Evolutionary conservation across 1,284 basidiomycete genomes (phyloP).

Genomic region (Fomitiporia mediterranea): DNA sequence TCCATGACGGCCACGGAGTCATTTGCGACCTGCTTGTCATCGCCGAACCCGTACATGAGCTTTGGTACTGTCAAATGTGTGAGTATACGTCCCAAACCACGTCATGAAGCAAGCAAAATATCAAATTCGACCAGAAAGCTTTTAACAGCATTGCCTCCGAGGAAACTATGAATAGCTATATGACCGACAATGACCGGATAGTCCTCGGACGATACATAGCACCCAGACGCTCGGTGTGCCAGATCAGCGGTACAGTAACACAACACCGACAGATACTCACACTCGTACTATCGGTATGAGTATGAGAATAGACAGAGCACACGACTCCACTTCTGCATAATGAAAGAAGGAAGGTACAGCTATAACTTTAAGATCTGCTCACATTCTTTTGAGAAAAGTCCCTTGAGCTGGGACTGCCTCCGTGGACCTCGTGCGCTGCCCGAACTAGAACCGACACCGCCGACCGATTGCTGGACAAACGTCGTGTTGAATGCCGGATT

Average conservation of each 20-base stretch:
- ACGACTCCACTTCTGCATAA: background rate
- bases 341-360: no score
- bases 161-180: background rate
- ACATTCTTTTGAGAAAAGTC: conserved; percentile 22
- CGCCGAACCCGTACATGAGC: conserved; percentile 95
- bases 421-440: conserved; percentile 14
- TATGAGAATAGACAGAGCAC: background rate
- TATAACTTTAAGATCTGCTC: conserved; percentile 5
- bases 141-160: background rate
- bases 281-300: background rate
- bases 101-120: no score
- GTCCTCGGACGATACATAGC: conserved; percentile 4
- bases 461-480: background rate
- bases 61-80: conserved; percentile 56
- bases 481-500: conserved; percentile 13
- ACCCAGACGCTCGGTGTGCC: no score
- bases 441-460: conserved; percentile 1
- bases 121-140: no score
- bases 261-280: background rate
- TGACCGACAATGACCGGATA: background rate
- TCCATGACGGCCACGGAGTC: conserved; percentile 92
- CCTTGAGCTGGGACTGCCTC: conserved; percentile 19
- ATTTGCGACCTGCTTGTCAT: conserved; percentile 80
- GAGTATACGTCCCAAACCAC: background rate
- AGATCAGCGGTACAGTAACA: background rate